These are phyloP conservation scores for Apiospora malaysiana DNA, from an alignment of 2,329 filamentous ascomycete genomes.

Conservation along the genomic window DNA sequence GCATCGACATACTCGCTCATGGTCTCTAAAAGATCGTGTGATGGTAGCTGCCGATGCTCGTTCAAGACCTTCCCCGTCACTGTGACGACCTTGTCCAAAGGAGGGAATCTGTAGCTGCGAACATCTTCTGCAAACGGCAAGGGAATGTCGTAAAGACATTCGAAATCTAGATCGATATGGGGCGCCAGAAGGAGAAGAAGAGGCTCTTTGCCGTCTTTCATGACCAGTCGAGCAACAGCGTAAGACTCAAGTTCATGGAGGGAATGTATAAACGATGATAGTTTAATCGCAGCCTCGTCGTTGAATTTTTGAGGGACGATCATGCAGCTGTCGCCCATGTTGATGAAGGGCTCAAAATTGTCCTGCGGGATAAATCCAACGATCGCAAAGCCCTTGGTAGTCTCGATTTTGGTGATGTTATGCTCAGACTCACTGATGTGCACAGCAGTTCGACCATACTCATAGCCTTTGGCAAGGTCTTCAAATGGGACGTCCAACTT, in stretches of 20 bases:
- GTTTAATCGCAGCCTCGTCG: slow-evolving; percentile 79
- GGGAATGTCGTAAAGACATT: slow-evolving; percentile 88
- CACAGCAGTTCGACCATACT: slow-evolving; percentile 91
- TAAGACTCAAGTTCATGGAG: slow-evolving; percentile 85
- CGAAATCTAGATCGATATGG: slow-evolving; percentile 76
- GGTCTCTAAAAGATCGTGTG: slow-evolving; percentile 72
- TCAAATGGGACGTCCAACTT: slow-evolving; percentile 84
- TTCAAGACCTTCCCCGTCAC: slow-evolving; percentile 81
- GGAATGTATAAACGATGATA: slow-evolving; percentile 89
- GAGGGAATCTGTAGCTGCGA: slow-evolving; percentile 88
- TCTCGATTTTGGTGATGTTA: slow-evolving; percentile 88
- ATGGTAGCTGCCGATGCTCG: slow-evolving; percentile 82
- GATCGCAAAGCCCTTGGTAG: slow-evolving; percentile 75
- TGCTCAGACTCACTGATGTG: slow-evolving; percentile 86
- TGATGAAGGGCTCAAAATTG: slow-evolving; percentile 83
- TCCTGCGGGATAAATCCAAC: slow-evolving; percentile 82
- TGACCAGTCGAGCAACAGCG: slow-evolving; percentile 83
- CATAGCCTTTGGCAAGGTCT: slow-evolving; percentile 88
- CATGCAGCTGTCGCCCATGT: slow-evolving; percentile 80
- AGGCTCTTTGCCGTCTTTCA: slow-evolving; percentile 83
- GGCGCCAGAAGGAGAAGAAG: slow-evolving; percentile 80
- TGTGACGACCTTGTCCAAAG: slow-evolving; percentile 85
- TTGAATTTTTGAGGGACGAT: slow-evolving; percentile 80
- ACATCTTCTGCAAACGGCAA: slow-evolving; percentile 94
- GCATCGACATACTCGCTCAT: slow-evolving; percentile 93